A percentile compares a stretch with the other conserved stretches of the same genome.
These are phyloP conservation scores for Pilobolus umbonatus DNA, from an alignment of 192 early-diverging fungal genomes.

Conservation along the genomic window DNA sequence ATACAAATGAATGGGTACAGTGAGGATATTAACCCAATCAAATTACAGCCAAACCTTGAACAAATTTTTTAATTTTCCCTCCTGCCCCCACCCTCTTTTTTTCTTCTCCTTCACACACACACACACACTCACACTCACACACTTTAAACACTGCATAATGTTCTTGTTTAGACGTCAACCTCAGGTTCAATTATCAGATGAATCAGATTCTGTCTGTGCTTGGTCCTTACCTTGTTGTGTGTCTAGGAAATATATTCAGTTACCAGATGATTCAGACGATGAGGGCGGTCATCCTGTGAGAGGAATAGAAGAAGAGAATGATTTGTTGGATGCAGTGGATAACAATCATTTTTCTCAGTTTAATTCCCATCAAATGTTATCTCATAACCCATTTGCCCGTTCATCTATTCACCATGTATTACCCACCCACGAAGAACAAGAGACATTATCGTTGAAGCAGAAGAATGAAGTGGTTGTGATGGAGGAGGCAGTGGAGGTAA, in stretches of 20 bases:
- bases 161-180: no score
- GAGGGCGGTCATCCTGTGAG: no score
- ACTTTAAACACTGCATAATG: no score
- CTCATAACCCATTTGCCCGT: conserved; percentile 7
- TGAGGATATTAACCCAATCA: no score
- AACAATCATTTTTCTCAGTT: not conserved
- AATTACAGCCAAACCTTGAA: no score
- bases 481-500: conserved; percentile 3
- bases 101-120: no score
- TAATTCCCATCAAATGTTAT: not conserved
- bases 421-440: not conserved
- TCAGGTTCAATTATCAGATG: conserved; percentile 33
- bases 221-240: conserved; percentile 1
- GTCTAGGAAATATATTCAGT: conserved; percentile 2
- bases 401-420: not conserved
- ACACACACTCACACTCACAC: no score
- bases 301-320: conserved; percentile 9
- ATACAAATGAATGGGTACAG: no score
- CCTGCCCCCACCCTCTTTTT: no score
- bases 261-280: conserved; percentile 10
- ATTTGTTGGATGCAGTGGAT: not conserved
- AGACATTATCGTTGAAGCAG: not conserved
- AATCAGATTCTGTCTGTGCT: not conserved
- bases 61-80: no score
- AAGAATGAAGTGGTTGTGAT: not conserved